Percentiles rank a stretch among this genome's conserved stretches.
Conservation (phyloP, 176 grass and related monocot genomes). For the Ensete ventricosum region DNA sequence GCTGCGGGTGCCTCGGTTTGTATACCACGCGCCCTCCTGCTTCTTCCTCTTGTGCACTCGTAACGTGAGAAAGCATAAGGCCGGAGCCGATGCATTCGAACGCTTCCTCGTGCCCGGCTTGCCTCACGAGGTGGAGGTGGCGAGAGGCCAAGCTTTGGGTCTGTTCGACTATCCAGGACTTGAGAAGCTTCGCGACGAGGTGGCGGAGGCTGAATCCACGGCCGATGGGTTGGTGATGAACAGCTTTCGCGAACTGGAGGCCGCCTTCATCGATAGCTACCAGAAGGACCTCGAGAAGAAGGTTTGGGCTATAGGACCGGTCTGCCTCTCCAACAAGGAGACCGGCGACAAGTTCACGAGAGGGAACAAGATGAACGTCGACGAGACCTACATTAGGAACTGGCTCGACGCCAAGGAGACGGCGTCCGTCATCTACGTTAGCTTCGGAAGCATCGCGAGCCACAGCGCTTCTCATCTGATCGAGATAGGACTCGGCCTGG, state of each 20-base stretch:
- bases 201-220: constrained; percentile 9
- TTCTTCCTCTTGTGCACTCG: constrained; percentile 20
- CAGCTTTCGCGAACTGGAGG: constrained; percentile 39
- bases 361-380: not conserved
- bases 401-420: constrained; percentile 43
- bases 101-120: constrained; percentile 20
- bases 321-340: constrained; percentile 18
- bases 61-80: not conserved
- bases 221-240: constrained; percentile 38
- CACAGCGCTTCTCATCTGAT: constrained; percentile 19
- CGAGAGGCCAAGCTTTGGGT: constrained; percentile 6
- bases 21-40: constrained; percentile 27
- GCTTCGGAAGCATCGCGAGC: constrained; percentile 46
- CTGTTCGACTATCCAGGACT: constrained; percentile 12
- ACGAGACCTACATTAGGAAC: constrained; percentile 1
- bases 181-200: constrained; percentile 10
- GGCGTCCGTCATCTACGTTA: constrained; percentile 32
- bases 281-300: constrained; percentile 24
- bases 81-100: not conserved
- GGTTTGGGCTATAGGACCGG: constrained; percentile 37
- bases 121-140: constrained; percentile 26
- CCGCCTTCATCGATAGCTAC: constrained; percentile 25
- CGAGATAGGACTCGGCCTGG: constrained; percentile 40
- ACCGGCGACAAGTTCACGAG: not conserved
- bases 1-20: constrained; percentile 30